Evolutionary conservation across 2,329 filamentous ascomycete species (phyloP).

Genomic region (Daldinia sp.): DNA sequence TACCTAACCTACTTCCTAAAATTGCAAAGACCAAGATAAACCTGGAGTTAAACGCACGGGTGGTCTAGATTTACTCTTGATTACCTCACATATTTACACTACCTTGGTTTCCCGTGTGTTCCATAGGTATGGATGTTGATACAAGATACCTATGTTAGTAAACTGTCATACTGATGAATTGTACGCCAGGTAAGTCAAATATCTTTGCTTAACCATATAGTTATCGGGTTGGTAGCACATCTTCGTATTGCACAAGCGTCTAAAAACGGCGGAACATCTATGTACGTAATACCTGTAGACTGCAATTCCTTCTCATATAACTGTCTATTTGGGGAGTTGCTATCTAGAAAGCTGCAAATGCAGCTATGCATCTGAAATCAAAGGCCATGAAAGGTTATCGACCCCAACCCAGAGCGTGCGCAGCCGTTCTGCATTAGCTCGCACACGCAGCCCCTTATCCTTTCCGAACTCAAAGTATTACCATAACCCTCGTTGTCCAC

Average conservation of each 20-base stretch:
- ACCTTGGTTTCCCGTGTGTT: neutral
- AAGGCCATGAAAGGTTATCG: conserved; percentile 37
- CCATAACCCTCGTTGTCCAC: conserved; percentile 25
- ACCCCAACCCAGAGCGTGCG: conserved; percentile 40
- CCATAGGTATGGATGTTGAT: neutral
- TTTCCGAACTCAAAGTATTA: conserved; percentile 42
- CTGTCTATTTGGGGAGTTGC: conserved; percentile 46
- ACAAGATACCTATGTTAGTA: neutral
- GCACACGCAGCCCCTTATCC: conserved; percentile 39
- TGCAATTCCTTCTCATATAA: conserved; percentile 41
- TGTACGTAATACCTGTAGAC: conserved; percentile 32
- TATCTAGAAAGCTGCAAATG: conserved; percentile 47
- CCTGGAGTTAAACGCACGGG: conserved; percentile 10
- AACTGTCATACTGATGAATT: too few species aligned
- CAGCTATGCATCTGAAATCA: conserved; percentile 46
- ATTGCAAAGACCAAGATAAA: neutral
- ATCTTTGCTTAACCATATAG: too few species aligned
- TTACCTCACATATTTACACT: neutral
- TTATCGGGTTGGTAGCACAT: too few species aligned
- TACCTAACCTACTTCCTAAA: conserved; percentile 33
- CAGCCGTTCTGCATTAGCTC: conserved; percentile 36
- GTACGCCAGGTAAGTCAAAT: too few species aligned
- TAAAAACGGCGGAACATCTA: conserved; percentile 1
- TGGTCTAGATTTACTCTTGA: conserved; percentile 16
- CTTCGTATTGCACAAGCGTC: neutral